Evolutionary conservation across 306 rosid genomes (phyloP), one percentile per base, ranked within the genome.

Genomic region (Corylus heterophylla): DNA sequence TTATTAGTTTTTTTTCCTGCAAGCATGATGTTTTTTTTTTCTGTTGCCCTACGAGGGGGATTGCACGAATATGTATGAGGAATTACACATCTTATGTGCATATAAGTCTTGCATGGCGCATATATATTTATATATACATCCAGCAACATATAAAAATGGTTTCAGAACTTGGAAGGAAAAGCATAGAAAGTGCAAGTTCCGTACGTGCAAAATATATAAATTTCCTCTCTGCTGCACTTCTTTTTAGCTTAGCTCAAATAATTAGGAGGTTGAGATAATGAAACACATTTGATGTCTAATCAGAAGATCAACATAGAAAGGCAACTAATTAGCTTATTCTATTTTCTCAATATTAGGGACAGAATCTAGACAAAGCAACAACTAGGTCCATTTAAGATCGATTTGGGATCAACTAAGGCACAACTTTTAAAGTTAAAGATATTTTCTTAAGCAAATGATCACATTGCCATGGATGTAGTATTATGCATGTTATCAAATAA

Each of bases 301-400:
- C 87, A 83, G 78, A 87, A 79, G 55, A 79, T 72, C 78, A 35
- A 71, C 78, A 73, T 80, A 14, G 62, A 83, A 84, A 76, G 71
- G 69, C 82, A 83, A 80, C n/a, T 56, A 56, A 76, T 17, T 49
- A 69, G 45, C 76, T 74, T 59, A 47, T 48, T 59, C 66, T 73
- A 62, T 35, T 76, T 81, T 56, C 68, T 22, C 31, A 45, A 54
- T 67, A 76, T 74, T 70, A 71, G 79, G 68, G 79, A 64, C 77
- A 74, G 27, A 72, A 77, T 82, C 56, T 68, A 76, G 83, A 83
- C 64, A 81, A 81, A 64, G 71, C 52, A 66, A 78, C 10, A 68
- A 55, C 72, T 71, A 74, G 37, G 56, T 52, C 54, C 59, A 35
- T 54, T 61, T n/a, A 76, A 31, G 47, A 47, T 58, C 47, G 42